A percentile compares a stretch with the other conserved stretches of the same genome.
Conservation (phyloP, 2,329 filamentous ascomycete genomes). For the Diaporthe capsici region DNA sequence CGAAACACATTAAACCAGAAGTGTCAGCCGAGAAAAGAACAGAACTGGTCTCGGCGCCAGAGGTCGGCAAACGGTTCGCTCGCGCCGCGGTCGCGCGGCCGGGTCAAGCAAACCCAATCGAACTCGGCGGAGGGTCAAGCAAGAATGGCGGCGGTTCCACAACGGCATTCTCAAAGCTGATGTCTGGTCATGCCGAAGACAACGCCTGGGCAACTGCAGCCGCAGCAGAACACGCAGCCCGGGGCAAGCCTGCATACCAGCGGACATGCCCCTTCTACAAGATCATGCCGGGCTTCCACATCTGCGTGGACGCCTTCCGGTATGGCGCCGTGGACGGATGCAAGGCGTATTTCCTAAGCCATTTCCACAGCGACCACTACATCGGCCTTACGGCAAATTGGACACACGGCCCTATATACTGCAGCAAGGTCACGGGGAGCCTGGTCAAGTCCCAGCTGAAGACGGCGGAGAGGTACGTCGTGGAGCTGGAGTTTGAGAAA, state of each 20-base stretch:
- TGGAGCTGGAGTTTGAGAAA: constrained; percentile 88
- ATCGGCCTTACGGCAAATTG: constrained; percentile 90
- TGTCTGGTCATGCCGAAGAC: constrained; percentile 93
- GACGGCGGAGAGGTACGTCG: constrained; percentile 88
- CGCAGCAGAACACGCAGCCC: constrained; percentile 80
- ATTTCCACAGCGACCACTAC: constrained; percentile 99
- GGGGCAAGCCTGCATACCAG: constrained; percentile 88
- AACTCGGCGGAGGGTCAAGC: constrained; percentile 55
- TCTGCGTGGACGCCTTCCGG: constrained; percentile 95
- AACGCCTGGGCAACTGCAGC: constrained; percentile 91
- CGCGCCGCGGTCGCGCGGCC: constrained; percentile 80
- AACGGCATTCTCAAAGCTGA: constrained; percentile 92
- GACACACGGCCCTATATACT: constrained; percentile 96
- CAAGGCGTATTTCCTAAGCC: constrained; percentile 95
- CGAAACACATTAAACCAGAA: constrained; percentile 37
- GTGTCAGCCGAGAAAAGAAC: constrained; percentile 38
- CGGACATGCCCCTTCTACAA: constrained; percentile 99
- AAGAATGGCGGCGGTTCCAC: constrained; percentile 52
- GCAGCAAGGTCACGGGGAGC: constrained; percentile 92
- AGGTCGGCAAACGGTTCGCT: constrained; percentile 72
- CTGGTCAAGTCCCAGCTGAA: constrained; percentile 88
- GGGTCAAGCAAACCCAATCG: constrained; percentile 85
- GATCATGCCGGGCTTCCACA: constrained; percentile 92
- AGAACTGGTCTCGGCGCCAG: constrained; percentile 52
- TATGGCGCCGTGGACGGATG: constrained; percentile 95